A percentile compares a stretch with the other conserved stretches of the same genome.
phyloP scores from a whole-genome alignment of 306 rosid genomes.

The Carpinus fangiana region DNA sequence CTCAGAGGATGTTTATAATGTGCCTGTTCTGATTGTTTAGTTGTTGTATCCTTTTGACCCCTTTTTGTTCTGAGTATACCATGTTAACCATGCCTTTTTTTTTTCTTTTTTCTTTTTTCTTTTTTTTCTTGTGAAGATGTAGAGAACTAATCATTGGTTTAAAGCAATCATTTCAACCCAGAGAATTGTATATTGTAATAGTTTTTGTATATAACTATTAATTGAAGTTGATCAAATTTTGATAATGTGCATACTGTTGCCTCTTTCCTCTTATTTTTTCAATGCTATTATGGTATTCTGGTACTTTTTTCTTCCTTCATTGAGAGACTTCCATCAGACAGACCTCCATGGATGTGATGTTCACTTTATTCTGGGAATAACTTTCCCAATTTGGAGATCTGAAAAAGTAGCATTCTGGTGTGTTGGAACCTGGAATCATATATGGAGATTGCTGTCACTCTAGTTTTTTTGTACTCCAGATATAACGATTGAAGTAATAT shows the following conservation, averaged over 20 bases:
- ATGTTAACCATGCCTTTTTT: constrained; percentile 44
- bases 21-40: constrained; percentile 56
- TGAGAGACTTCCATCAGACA: neutral
- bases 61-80: constrained; percentile 32
- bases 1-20: constrained; percentile 61
- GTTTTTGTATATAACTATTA: constrained; percentile 36
- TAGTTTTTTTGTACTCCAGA: neutral
- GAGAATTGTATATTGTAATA: constrained; percentile 36
- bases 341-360: no score
- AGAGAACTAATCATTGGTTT: constrained; percentile 63
- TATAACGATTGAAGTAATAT: neutral
- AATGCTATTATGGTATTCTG: neutral
- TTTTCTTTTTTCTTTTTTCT: no score
- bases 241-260: neutral
- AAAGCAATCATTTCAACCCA: constrained; percentile 38
- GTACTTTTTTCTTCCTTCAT: neutral
- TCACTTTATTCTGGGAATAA: neutral
- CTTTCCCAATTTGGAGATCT: neutral
- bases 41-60: constrained; percentile 55
- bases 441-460: neutral
- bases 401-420: neutral
- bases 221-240: constrained; percentile 23
- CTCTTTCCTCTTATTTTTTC: neutral
- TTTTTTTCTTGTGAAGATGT: constrained; percentile 40
- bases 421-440: neutral